phyloP scores from a whole-genome alignment of 164 flowering plant genomes.

The Kalanchoe fedtschenkoi region DNA sequence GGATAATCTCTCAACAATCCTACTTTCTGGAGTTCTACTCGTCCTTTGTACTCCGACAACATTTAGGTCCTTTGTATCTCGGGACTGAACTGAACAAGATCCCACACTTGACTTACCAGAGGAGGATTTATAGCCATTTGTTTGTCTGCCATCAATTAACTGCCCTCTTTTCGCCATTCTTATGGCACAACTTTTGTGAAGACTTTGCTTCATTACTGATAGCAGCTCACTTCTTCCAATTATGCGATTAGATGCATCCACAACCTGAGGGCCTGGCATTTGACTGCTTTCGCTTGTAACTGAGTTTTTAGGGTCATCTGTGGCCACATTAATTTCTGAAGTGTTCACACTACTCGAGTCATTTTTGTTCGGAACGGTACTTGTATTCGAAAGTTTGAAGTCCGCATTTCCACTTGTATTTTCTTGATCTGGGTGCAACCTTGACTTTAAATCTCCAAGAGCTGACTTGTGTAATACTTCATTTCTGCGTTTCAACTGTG shows the following conservation, averaged over 20 bases:
- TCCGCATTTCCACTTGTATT: neutral
- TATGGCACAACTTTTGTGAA: slow-evolving; percentile 39
- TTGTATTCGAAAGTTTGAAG: neutral
- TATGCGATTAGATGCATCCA: slow-evolving; percentile 21
- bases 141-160: slow-evolving; percentile 18
- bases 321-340: slow-evolving; percentile 12
- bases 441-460: slow-evolving; percentile 2
- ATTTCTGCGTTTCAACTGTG: slow-evolving; percentile 5
- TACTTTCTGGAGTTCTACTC: slow-evolving; percentile 25
- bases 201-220: slow-evolving; percentile 29
- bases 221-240: slow-evolving; percentile 27
- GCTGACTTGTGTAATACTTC: slow-evolving; percentile 17
- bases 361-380: neutral
- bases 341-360: slow-evolving; percentile 10
- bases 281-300: slow-evolving; percentile 21
- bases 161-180: slow-evolving; percentile 48
- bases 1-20: slow-evolving; percentile 1
- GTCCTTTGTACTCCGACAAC: slow-evolving; percentile 6
- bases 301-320: slow-evolving; percentile 20
- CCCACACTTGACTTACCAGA: slow-evolving; percentile 7
- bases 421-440: neutral
- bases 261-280: neutral
- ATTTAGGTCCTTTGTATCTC: slow-evolving; percentile 2
- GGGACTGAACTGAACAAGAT: slow-evolving; percentile 5
- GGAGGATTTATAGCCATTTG: slow-evolving; percentile 13